phyloP scores from a whole-genome alignment of 2,329 filamentous ascomycete species.

The Sarocladiaceae sp. region DNA sequence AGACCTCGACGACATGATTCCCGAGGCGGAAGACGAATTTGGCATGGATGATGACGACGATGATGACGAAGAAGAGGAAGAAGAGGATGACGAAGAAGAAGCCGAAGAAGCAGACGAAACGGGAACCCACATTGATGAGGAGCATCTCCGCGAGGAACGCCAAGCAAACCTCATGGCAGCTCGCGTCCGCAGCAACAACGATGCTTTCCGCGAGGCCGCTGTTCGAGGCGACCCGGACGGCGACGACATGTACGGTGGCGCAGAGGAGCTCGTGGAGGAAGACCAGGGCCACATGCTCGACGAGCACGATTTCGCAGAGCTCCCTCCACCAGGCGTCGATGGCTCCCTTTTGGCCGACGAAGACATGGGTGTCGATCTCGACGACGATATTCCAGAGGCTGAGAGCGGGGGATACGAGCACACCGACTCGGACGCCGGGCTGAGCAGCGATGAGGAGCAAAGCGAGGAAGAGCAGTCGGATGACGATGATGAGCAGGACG shows the following conservation, averaged over 20 bases:
- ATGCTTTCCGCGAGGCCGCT: constrained; percentile 55
- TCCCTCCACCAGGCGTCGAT: neutral
- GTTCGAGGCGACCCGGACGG: constrained; percentile 42
- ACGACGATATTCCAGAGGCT: constrained; percentile 64
- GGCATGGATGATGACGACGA: constrained; percentile 40
- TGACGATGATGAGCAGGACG: constrained; percentile 16
- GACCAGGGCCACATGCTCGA: constrained; percentile 54
- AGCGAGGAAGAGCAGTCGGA: constrained; percentile 13
- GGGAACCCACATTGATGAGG: constrained; percentile 31
- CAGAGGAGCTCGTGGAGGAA: constrained; percentile 49
- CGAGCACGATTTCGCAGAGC: constrained; percentile 50
- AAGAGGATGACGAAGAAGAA: constrained; percentile 33
- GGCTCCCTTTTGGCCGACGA: constrained; percentile 13
- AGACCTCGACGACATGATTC: constrained; percentile 69
- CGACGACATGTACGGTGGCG: constrained; percentile 45
- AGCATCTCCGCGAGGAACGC: constrained; percentile 34
- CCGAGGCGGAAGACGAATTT: constrained; percentile 56
- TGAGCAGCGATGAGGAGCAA: constrained; percentile 33
- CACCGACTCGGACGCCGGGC: constrained; percentile 65
- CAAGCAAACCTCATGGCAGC: constrained; percentile 43
- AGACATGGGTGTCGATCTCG: constrained; percentile 60
- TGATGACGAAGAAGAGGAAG: constrained; percentile 36
- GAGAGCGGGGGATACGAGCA: constrained; percentile 65
- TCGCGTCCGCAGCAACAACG: constrained; percentile 50
- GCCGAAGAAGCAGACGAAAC: constrained; percentile 33